Evolutionary conservation across 805 yeast genomes (phyloP).

Genomic region (Groenewaldozyma tartarivorans): DNA sequence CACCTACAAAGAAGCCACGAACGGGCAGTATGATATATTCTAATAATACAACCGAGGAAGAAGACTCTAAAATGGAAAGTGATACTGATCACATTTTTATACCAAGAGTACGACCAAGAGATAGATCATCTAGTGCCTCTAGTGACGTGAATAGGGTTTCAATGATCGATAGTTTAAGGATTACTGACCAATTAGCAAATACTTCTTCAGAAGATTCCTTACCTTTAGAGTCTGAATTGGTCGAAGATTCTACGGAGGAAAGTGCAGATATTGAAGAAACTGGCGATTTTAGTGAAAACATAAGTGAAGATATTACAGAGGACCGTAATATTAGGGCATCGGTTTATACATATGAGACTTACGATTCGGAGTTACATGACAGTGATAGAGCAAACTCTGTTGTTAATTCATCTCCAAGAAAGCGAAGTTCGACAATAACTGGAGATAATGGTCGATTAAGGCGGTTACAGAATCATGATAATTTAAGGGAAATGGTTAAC

Average conservation of each 20-base stretch:
- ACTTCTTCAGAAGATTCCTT: conserved; percentile 9
- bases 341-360: neutral
- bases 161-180: conserved; percentile 12
- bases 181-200: conserved; percentile 10
- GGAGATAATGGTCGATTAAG: conserved; percentile 1
- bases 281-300: neutral
- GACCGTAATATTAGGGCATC: neutral
- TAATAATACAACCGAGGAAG: neutral
- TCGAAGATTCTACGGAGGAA: neutral
- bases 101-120: neutral
- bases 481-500: conserved; percentile 8
- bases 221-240: neutral
- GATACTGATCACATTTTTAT: neutral
- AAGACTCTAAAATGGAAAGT: neutral
- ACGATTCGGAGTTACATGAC: conserved; percentile 3
- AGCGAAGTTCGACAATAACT: neutral
- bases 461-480: conserved; percentile 5
- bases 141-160: conserved; percentile 4
- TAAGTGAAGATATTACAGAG: neutral
- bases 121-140: neutral
- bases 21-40: neutral
- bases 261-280: neutral
- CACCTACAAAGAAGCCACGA: conserved; percentile 10
- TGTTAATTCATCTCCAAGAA: conserved; percentile 6
- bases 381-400: neutral